These are phyloP conservation scores for Rhodotorula sp. DNA, from an alignment of 1,284 basidiomycete genomes.

Conservation along the genomic window DNA sequence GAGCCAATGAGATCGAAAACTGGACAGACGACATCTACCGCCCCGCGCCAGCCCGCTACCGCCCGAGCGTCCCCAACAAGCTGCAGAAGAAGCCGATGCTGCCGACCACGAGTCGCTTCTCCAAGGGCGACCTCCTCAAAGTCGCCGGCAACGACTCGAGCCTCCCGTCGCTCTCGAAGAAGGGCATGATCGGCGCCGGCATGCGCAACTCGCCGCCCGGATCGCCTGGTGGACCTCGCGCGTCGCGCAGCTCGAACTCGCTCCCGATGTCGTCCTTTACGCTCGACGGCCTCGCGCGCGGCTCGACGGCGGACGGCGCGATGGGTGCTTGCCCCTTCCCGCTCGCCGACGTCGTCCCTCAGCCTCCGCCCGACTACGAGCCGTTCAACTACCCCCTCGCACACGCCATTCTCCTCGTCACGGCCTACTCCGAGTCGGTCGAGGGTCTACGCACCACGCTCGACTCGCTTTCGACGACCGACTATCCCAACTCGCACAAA, in stretches of 20 bases:
- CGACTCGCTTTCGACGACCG: constrained; percentile 95
- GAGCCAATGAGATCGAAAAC: constrained; percentile 86
- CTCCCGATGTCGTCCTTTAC: constrained; percentile 50
- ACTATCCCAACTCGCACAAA: constrained; percentile 98
- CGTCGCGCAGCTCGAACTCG: constrained; percentile 79
- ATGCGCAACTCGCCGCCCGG: constrained; percentile 64
- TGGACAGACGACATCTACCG: constrained; percentile 97
- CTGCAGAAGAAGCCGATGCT: constrained; percentile 61
- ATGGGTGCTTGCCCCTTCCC: constrained; percentile 77
- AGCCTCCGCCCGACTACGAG: constrained; percentile 85
- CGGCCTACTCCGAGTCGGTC: constrained; percentile 95
- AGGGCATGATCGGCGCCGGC: constrained; percentile 41
- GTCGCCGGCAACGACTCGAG: constrained; percentile 3
- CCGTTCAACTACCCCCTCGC: constrained; percentile 95
- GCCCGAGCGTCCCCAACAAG: constrained; percentile 72
- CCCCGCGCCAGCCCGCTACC: constrained; percentile 83
- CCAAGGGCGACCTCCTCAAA: constrained; percentile 55
- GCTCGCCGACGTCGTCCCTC: constrained; percentile 78
- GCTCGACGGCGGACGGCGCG: constrained; percentile 19
- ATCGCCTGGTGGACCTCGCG: constrained; percentile 63
- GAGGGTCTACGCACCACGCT: constrained; percentile 96
- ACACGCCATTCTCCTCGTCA: constrained; percentile 93
- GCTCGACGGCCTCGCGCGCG: constrained; percentile 32
- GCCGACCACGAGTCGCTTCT: constrained; percentile 80
- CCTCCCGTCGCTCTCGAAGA: constrained; percentile 13